Evolutionary conservation across 2,329 filamentous ascomycete species (phyloP).

Genomic region (Fusarium compactum): DNA sequence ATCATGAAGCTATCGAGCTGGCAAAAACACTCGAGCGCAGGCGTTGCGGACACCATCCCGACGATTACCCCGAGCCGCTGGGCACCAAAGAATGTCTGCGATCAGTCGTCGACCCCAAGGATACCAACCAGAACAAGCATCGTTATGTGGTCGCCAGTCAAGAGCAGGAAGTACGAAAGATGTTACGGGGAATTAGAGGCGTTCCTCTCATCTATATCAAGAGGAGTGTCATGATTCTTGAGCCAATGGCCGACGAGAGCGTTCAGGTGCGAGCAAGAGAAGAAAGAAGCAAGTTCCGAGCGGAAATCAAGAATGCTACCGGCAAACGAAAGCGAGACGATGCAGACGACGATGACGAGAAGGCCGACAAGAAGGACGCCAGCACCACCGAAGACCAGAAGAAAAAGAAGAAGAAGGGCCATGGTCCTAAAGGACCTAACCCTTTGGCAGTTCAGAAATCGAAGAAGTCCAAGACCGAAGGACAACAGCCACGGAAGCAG

Average conservation of each 20-base stretch:
- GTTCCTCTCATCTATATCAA: conserved; percentile 84
- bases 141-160: conserved; percentile 84
- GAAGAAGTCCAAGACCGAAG: conserved; percentile 62
- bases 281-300: conserved; percentile 80
- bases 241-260: conserved; percentile 79
- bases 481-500: conserved; percentile 49
- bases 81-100: conserved; percentile 76
- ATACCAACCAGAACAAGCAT: conserved; percentile 77
- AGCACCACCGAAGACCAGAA: conserved; percentile 32
- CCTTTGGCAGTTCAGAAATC: conserved; percentile 77
- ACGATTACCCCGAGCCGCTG: conserved; percentile 77
- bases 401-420: conserved; percentile 68
- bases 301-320: conserved; percentile 69
- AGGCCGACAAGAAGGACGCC: conserved; percentile 30
- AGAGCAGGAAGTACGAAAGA: conserved; percentile 71
- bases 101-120: conserved; percentile 83
- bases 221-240: conserved; percentile 77
- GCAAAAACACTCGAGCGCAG: conserved; percentile 82
- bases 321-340: conserved; percentile 66
- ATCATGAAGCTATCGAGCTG: conserved; percentile 73
- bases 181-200: conserved; percentile 75
- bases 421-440: conserved; percentile 77
- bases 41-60: conserved; percentile 81
- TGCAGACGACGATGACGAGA: conserved; percentile 52
- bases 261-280: conserved; percentile 72